phyloP scores from a whole-genome alignment of 805 yeast species.

The Wickerhamiella bombiphila region DNA sequence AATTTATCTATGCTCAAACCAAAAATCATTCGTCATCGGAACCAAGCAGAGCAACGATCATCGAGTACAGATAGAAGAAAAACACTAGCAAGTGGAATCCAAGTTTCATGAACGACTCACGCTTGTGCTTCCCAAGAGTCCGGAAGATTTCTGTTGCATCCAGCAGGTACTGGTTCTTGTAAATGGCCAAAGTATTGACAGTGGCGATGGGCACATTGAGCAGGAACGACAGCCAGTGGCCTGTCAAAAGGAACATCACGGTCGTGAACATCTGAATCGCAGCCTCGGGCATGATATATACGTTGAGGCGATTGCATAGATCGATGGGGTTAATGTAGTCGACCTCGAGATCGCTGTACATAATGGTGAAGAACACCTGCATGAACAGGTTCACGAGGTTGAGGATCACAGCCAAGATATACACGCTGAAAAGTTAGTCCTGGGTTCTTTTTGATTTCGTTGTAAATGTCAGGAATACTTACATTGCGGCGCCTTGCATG shows the following conservation, averaged over 20 bases:
- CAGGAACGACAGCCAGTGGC: slow-evolving; percentile 83
- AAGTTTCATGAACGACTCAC: slow-evolving; percentile 75
- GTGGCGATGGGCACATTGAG: slow-evolving; percentile 75
- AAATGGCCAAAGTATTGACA: slow-evolving; percentile 63
- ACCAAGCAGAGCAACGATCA: slow-evolving; percentile 83
- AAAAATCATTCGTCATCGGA: slow-evolving; percentile 28
- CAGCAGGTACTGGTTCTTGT: slow-evolving; percentile 66
- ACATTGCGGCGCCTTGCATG: slow-evolving; percentile 1
- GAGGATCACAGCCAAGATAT: slow-evolving; percentile 47
- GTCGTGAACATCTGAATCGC: slow-evolving; percentile 55
- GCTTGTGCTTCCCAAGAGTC: slow-evolving; percentile 81
- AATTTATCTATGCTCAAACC: neutral
- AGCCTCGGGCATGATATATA: slow-evolving; percentile 77
- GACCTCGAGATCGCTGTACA: slow-evolving; percentile 66
- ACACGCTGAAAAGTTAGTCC: slow-evolving; percentile 19
- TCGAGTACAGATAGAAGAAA: slow-evolving; percentile 88
- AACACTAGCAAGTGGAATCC: slow-evolving; percentile 84
- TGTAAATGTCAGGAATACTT: too few species aligned
- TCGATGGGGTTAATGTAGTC: slow-evolving; percentile 96
- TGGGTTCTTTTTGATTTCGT: too few species aligned
- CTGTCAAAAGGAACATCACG: slow-evolving; percentile 58
- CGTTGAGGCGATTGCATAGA: slow-evolving; percentile 81
- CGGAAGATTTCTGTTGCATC: slow-evolving; percentile 98
- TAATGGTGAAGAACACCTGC: slow-evolving; percentile 89
- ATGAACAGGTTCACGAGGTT: slow-evolving; percentile 80